Conservation (phyloP, 495 filamentous ascomycete genomes). For the Zalerion maritima region DNA sequence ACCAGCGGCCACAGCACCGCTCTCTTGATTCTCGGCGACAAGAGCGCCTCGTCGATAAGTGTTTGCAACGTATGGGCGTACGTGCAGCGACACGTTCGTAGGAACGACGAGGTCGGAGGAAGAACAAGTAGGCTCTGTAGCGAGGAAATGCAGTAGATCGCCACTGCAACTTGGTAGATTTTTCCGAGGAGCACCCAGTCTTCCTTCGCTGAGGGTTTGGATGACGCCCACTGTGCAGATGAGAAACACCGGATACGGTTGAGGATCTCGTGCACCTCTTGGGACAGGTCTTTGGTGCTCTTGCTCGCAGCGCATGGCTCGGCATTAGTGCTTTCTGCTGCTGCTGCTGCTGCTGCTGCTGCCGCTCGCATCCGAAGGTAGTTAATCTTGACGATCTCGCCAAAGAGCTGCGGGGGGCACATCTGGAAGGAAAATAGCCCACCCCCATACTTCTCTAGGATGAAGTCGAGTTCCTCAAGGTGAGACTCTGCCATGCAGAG, state of each 20-base stretch:
- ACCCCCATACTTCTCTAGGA: conserved; percentile 7
- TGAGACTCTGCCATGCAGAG: conserved; percentile 7
- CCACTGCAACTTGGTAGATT: conserved; percentile 14
- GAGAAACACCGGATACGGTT: conserved; percentile 13
- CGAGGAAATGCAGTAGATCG: conserved; percentile 18
- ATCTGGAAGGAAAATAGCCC: conserved; percentile 10
- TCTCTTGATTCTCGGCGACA: conserved; percentile 8
- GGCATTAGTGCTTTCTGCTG: no score
- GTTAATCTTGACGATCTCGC: conserved; percentile 15
- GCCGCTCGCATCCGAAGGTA: conserved; percentile 10
- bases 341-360: not conserved
- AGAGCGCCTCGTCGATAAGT: conserved; percentile 9
- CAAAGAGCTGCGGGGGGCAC: conserved; percentile 9
- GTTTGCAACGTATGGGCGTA: conserved; percentile 7
- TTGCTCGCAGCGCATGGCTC: no score
- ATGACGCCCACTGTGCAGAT: conserved; percentile 12
- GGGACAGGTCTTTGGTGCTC: conserved; percentile 1
- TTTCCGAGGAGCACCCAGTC: conserved; percentile 17
- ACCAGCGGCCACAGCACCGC: conserved; percentile 20
- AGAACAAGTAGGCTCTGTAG: conserved; percentile 16
- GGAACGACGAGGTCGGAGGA: conserved; percentile 1
- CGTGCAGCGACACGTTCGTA: conserved; percentile 4
- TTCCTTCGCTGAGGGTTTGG: conserved; percentile 9
- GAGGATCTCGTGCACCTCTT: conserved; percentile 9
- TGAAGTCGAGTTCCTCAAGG: conserved; percentile 9